Conservation (phyloP, 2,329 filamentous ascomycete species). For the Teratosphaeria viscida region DNA sequence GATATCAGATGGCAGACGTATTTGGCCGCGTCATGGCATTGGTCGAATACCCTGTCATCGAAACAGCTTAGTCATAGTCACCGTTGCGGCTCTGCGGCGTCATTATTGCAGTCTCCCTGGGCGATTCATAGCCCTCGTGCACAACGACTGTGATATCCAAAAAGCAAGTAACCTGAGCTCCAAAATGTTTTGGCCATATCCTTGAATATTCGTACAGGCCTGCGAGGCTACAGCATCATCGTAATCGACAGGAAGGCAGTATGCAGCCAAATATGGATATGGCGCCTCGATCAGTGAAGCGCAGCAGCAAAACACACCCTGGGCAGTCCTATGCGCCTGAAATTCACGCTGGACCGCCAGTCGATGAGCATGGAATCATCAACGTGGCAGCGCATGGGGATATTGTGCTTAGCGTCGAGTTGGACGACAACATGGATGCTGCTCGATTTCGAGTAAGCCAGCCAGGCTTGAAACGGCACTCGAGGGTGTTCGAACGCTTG, state of each 20-base stretch:
- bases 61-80: background rate
- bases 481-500: slow-evolving; percentile 60
- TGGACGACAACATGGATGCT: slow-evolving; percentile 41
- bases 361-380: background rate
- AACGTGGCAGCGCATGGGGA: slow-evolving; percentile 44
- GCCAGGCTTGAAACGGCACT: slow-evolving; percentile 47
- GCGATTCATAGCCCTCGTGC: background rate
- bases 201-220: slow-evolving; percentile 23
- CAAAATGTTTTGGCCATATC: slow-evolving; percentile 40
- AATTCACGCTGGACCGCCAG: background rate
- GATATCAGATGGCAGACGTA: background rate
- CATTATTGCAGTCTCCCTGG: background rate
- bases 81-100: background rate
- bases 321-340: background rate
- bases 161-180: background rate
- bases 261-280: background rate
- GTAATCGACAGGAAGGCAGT: background rate
- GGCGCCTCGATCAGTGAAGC: background rate
- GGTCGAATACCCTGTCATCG: background rate
- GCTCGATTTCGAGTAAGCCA: slow-evolving; percentile 54
- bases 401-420: slow-evolving; percentile 55
- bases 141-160: background rate
- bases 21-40: background rate
- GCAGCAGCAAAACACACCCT: background rate
- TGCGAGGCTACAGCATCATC: background rate